These are phyloP conservation scores for Gnaphalium uliginosum DNA, from an alignment of 129 eudicot genomes.

Conservation along the genomic window DNA sequence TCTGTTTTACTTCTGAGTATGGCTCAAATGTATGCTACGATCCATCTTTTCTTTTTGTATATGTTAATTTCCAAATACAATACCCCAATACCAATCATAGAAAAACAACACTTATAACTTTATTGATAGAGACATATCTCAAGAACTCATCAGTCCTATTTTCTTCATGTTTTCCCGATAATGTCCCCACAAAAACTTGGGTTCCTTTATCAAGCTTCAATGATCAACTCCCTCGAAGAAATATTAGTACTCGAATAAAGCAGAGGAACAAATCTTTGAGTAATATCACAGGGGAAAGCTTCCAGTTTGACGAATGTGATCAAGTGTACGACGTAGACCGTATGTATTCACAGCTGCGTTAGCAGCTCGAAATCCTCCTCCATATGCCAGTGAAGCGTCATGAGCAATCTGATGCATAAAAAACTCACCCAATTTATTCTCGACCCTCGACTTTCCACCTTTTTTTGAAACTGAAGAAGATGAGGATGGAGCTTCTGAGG, in stretches of 20 bases:
- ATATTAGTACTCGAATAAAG: constrained; percentile 10
- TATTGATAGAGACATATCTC: constrained; percentile 29
- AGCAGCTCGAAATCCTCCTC: constrained; percentile 90
- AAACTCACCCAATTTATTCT: constrained; percentile 79
- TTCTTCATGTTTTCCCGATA: constrained; percentile 25
- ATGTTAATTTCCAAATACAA: constrained; percentile 32
- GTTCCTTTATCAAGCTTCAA: constrained; percentile 42
- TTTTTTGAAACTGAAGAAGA: constrained; percentile 71
- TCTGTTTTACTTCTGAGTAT: not conserved
- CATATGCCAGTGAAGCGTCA: constrained; percentile 95
- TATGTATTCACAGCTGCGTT: constrained; percentile 78
- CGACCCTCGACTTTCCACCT: constrained; percentile 75
- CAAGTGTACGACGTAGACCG: constrained; percentile 83
- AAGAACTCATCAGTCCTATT: constrained; percentile 16
- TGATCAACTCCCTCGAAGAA: constrained; percentile 41
- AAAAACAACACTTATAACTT: constrained; percentile 30
- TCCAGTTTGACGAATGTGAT: constrained; percentile 81
- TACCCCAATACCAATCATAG: constrained; percentile 35
- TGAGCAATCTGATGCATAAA: constrained; percentile 91
- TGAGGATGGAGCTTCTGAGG: constrained; percentile 63
- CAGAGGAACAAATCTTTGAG: constrained; percentile 19
- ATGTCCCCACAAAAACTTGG: constrained; percentile 48
- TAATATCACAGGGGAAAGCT: constrained; percentile 52
- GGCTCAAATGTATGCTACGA: not conserved
- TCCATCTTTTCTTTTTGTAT: constrained; percentile 12